phyloP scores from a whole-genome alignment of 352 stramenopile species.

The Phytophthora cactorum region DNA sequence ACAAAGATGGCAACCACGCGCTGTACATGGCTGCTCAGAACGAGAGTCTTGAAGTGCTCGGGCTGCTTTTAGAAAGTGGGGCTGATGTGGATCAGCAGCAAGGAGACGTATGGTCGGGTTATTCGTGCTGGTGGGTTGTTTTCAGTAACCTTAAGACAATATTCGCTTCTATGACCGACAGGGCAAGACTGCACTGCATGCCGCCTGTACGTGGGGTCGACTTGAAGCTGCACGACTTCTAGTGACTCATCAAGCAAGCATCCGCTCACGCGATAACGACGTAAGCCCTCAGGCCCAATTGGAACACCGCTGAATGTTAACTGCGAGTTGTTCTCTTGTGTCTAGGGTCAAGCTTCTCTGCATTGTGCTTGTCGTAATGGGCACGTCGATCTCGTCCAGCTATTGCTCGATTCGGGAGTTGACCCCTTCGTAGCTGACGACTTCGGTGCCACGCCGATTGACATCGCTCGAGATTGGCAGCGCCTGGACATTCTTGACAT shows the following conservation, averaged over 20 bases:
- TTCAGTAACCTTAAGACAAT: not conserved
- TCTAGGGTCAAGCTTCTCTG: slow-evolving; percentile 56
- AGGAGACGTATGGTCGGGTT: slow-evolving; percentile 26
- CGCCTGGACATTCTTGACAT: slow-evolving; percentile 56
- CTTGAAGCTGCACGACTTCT: slow-evolving; percentile 50
- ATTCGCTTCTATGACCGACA: slow-evolving; percentile 9
- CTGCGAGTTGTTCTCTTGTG: not conserved
- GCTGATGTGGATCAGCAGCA: slow-evolving; percentile 51
- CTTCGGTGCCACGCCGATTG: slow-evolving; percentile 50
- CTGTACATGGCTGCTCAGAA: slow-evolving; percentile 66
- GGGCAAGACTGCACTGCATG: slow-evolving; percentile 60
- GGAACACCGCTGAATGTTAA: not conserved
- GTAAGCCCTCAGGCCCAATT: slow-evolving; percentile 20
- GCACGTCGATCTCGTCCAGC: slow-evolving; percentile 50
- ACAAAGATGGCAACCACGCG: slow-evolving; percentile 58
- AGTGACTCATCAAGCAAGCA: slow-evolving; percentile 36
- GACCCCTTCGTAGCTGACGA: slow-evolving; percentile 58
- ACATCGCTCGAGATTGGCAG: slow-evolving; percentile 68
- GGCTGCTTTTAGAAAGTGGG: slow-evolving; percentile 49
- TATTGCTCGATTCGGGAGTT: slow-evolving; percentile 39
- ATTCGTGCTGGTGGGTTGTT: not conserved
- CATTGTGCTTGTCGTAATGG: slow-evolving; percentile 68
- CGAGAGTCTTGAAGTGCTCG: slow-evolving; percentile 62
- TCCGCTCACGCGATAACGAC: slow-evolving; percentile 44
- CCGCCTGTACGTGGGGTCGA: slow-evolving; percentile 62